Conservation (phyloP, 75 land plant genomes). For the Pinus albicaulis region DNA sequence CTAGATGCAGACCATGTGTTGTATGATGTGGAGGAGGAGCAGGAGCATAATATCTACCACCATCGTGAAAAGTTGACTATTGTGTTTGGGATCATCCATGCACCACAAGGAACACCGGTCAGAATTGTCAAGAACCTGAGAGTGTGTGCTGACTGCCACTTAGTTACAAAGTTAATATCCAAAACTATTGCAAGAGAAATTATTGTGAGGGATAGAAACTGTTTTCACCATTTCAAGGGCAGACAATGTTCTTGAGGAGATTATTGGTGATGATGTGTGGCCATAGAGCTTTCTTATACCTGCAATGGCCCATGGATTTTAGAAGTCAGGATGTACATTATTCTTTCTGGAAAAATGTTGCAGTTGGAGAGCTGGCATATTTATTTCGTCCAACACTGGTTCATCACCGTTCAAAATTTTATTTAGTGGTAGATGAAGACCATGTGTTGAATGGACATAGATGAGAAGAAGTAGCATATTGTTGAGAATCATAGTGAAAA, state of each 20-base stretch:
- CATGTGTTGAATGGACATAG: neutral
- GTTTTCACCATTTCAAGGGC: conserved; percentile 15
- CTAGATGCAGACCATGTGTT: conserved; percentile 9
- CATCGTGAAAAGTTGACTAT: conserved; percentile 19
- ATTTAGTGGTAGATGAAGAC: neutral
- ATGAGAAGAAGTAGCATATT: conserved; percentile 5
- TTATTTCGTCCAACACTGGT: too few species aligned
- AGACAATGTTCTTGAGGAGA: conserved; percentile 14
- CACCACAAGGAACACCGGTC: conserved; percentile 3
- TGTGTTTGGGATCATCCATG: conserved; percentile 13
- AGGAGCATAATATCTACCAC: conserved; percentile 2
- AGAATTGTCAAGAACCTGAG: conserved; percentile 18
- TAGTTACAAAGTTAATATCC: conserved; percentile 10
- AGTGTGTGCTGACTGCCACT: conserved; percentile 20
- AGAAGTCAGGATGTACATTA: too few species aligned
- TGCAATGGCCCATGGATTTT: too few species aligned
- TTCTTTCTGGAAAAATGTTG: too few species aligned
- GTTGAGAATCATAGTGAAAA: conserved; percentile 12
- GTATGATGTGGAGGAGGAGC: conserved; percentile 5
- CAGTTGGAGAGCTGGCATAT: too few species aligned
- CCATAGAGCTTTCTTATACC: too few species aligned
- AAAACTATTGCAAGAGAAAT: conserved; percentile 10
- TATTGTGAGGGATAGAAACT: conserved; percentile 13
- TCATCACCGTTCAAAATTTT: too few species aligned
- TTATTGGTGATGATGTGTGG: conserved; percentile 4